Conservation (phyloP, 2,329 filamentous ascomycete species). For the Reticulascus tulasneorum region DNA sequence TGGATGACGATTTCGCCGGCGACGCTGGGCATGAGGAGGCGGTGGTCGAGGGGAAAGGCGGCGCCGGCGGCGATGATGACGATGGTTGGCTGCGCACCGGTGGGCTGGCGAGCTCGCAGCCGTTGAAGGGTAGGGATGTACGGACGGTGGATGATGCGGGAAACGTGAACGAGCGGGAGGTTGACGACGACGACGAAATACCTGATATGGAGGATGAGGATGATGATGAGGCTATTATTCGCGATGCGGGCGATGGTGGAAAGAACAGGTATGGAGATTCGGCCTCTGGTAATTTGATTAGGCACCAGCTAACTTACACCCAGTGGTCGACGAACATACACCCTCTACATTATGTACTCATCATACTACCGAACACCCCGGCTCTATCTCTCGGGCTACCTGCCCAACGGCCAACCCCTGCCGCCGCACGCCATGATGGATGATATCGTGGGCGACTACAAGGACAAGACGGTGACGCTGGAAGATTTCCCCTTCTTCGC, state of each 20-base stretch:
- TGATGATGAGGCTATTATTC: constrained; percentile 93
- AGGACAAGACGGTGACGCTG: constrained; percentile 96
- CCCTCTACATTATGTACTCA: constrained; percentile 96
- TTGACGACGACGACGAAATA: constrained; percentile 79
- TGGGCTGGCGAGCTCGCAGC: constrained; percentile 69
- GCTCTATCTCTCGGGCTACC: constrained; percentile 90
- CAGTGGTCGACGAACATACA: constrained; percentile 88
- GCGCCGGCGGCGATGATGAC: constrained; percentile 58
- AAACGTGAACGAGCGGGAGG: constrained; percentile 72
- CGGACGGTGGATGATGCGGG: constrained; percentile 86
- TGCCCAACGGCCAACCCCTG: constrained; percentile 73
- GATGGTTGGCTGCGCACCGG: constrained; percentile 92
- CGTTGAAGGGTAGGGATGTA: constrained; percentile 74
- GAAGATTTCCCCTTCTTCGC: constrained; percentile 97
- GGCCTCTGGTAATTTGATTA: neutral
- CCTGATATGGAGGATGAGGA: constrained; percentile 99
- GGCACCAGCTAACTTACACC: constrained; percentile 14
- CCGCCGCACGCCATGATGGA: constrained; percentile 89
- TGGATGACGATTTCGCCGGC: constrained; percentile 91
- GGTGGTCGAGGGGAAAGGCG: constrained; percentile 60
- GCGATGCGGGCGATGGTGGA: constrained; percentile 56
- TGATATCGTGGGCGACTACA: constrained; percentile 93
- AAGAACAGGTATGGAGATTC: constrained; percentile 37
- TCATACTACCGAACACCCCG: constrained; percentile 95
- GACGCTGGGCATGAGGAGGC: constrained; percentile 83